phyloP scores from a whole-genome alignment of 1,139 yeast species.

The Debaryomycetaceae sp. region DNA sequence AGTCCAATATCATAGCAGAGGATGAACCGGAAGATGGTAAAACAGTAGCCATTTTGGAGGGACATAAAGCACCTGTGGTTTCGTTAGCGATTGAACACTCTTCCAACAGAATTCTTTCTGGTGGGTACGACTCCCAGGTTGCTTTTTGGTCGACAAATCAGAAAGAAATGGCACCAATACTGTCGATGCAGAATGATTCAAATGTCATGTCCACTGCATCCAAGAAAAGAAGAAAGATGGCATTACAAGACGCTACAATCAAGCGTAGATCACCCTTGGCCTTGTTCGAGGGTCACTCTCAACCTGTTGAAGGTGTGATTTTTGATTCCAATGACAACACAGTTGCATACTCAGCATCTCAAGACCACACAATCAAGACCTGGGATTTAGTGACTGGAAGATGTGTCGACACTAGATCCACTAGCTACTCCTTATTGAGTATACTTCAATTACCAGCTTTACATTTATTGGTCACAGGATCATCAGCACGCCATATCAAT shows the following conservation, averaged over 20 bases:
- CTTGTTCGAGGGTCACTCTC: constrained; percentile 73
- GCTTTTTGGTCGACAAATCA: constrained; percentile 87
- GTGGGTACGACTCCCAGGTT: constrained; percentile 75
- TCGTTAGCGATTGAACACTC: constrained; percentile 58
- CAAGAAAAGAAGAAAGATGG: constrained; percentile 83
- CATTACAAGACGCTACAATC: constrained; percentile 70
- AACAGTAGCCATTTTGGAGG: constrained; percentile 79
- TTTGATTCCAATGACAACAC: constrained; percentile 71
- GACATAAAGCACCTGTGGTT: constrained; percentile 85
- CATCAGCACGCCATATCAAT: constrained; percentile 92
- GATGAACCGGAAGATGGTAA: constrained; percentile 64
- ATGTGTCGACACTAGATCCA: constrained; percentile 81
- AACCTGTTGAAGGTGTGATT: constrained; percentile 81
- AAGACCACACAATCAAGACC: constrained; percentile 90
- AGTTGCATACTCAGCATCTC: constrained; percentile 91
- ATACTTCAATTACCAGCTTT: constrained; percentile 62
- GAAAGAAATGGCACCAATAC: constrained; percentile 77
- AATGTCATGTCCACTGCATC: constrained; percentile 68
- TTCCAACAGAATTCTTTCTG: constrained; percentile 68
- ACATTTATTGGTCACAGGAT: constrained; percentile 82
- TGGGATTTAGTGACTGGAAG: constrained; percentile 91
- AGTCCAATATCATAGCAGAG: constrained; percentile 29
- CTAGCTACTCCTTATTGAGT: constrained; percentile 83
- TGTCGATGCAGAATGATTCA: constrained; percentile 52
- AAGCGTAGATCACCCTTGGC: constrained; percentile 80